Evolutionary conservation across 1,284 basidiomycete species (phyloP).

Genomic region (Waitea zeae): DNA sequence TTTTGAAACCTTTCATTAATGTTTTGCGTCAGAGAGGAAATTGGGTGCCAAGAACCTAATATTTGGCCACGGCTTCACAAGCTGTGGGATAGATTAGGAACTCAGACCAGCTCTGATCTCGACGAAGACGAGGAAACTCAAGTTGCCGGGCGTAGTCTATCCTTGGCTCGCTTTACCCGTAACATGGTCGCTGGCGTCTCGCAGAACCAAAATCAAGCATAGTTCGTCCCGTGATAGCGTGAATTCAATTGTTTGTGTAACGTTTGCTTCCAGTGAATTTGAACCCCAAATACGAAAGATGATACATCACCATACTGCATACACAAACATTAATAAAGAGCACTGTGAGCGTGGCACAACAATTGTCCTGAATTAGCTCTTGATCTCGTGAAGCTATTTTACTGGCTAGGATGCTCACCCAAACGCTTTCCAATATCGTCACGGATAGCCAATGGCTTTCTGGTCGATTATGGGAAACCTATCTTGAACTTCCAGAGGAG

Average conservation of each 20-base stretch:
- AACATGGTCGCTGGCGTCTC: conserved; percentile 57
- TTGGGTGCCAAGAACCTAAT: too few relatives aligned
- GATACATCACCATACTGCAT: conserved; percentile 55
- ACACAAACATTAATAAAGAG: conserved; percentile 34
- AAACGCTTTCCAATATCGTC: conserved; percentile 58
- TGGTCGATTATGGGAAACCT: conserved; percentile 38
- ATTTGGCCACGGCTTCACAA: too few relatives aligned
- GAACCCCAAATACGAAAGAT: conserved; percentile 43
- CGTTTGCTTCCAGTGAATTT: conserved; percentile 25
- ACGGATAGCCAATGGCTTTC: conserved; percentile 46
- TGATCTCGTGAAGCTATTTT: conserved; percentile 24
- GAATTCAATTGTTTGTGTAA: conserved; percentile 1
- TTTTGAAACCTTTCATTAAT: too few relatives aligned
- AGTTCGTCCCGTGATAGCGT: conserved; percentile 28
- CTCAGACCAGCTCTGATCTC: too few relatives aligned
- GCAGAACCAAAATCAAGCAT: conserved; percentile 44
- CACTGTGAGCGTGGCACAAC: conserved; percentile 22
- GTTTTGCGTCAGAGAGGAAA: too few relatives aligned
- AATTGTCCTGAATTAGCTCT: not conserved
- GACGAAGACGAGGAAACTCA: too few relatives aligned
- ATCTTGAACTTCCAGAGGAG: conserved; percentile 52
- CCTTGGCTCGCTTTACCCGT: conserved; percentile 55
- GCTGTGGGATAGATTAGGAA: too few relatives aligned
- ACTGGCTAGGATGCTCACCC: conserved; percentile 43
- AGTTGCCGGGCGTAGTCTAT: too few relatives aligned